Conservation (phyloP, 805 yeast genomes). For the Barnettozyma californica region DNA sequence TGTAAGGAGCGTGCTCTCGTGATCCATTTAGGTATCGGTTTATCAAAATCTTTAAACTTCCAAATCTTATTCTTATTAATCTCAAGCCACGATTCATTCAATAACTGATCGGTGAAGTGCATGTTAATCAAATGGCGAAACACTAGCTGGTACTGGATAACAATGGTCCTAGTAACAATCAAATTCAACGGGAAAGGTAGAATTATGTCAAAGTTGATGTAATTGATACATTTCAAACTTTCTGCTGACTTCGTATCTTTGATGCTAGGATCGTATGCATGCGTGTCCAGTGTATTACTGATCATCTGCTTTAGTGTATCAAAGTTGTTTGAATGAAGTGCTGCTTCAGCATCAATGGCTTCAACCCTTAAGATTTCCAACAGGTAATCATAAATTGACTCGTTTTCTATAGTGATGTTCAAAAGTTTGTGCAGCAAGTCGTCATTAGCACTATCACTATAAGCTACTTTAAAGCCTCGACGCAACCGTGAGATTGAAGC, state of each 20-base stretch:
- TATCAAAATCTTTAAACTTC: slow-evolving; percentile 45
- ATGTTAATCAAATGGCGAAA: slow-evolving; percentile 65
- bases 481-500: slow-evolving; percentile 29
- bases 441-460: slow-evolving; percentile 8
- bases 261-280: slow-evolving; percentile 8
- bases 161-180: slow-evolving; percentile 60
- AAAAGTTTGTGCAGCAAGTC: slow-evolving; percentile 26
- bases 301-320: slow-evolving; percentile 40
- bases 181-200: slow-evolving; percentile 87
- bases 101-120: slow-evolving; percentile 53
- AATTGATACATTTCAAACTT: slow-evolving; percentile 41
- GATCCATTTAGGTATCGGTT: slow-evolving; percentile 47
- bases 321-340: slow-evolving; percentile 40
- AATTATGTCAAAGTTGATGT: slow-evolving; percentile 49
- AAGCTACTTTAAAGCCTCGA: slow-evolving; percentile 24
- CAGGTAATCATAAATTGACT: slow-evolving; percentile 36
- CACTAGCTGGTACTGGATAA: slow-evolving; percentile 73
- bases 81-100: slow-evolving; percentile 69
- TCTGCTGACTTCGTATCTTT: slow-evolving; percentile 24
- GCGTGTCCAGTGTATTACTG: slow-evolving; percentile 32
- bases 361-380: slow-evolving; percentile 47
- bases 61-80: slow-evolving; percentile 61
- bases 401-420: slow-evolving; percentile 36
- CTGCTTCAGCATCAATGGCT: slow-evolving; percentile 49
- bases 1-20: slow-evolving; percentile 50